Base-by-base conservation (phyloP, 495 filamentous ascomycete genomes). In the Hypoxylon intermedium region DNA sequence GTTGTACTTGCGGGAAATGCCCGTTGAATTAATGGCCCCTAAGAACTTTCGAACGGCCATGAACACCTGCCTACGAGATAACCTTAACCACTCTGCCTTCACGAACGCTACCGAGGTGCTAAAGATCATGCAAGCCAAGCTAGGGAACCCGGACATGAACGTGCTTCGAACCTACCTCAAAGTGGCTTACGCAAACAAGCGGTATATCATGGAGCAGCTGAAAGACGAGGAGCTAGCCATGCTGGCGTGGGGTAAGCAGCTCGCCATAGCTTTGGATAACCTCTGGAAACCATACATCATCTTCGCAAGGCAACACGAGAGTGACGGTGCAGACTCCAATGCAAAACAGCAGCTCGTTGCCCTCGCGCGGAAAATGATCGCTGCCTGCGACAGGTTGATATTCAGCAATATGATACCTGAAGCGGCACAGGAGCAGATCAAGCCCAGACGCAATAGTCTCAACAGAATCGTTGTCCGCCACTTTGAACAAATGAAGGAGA, bases 31-130 rank as follows among this genome's bases (percentile, higher is more conserved):
- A 21, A 49, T 81, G 15, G 72, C 70, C 13, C 59, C 71, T 3
- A 82, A 83, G 41, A 84, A 83, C 13, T 90, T 93, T 74, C 83
- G 85, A 43, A 83, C 91, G 31, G 91, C 87, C 23, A 81, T 96
- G 68, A 78, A 75, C 33, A 74, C 79, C 36, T 96, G 91, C 68
- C 74, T 77, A 15, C 78, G 87, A 34, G 90, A 96, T 75, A 83
- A 81, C 54, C 81, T 82, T 19, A 96, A 95, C 72, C 67, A 62
- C n/a, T 78, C 83, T 31, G 79, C 83, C 9, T 78, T 91, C 49
- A 37, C 64, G 0, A 72, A 85, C 61, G 86, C 87, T 0, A 79
- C 78, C 34, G 75, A 77, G 48, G 69, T 92, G 5, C 69, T 92
- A 9, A 65, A 79, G 2, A 57, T 82, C 15, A 89, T 92, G 86